Evolutionary conservation across 2,329 filamentous ascomycete species (phyloP).

Genomic region (Claviceps sp.): DNA sequence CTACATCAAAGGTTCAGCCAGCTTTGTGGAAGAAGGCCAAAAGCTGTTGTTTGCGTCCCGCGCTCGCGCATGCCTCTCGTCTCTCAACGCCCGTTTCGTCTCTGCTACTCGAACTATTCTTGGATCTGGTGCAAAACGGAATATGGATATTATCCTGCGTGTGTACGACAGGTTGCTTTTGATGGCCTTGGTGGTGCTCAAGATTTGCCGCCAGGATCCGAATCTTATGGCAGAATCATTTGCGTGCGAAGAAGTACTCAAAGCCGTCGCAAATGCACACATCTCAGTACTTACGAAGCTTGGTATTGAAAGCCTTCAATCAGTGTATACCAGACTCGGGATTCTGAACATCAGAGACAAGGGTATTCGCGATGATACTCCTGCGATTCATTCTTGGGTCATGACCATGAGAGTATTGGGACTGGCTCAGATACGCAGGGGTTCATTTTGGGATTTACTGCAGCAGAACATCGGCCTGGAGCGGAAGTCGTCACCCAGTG

Average conservation of each 20-base stretch:
- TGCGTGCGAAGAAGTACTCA: conserved; percentile 36
- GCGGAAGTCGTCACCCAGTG: conserved; percentile 18
- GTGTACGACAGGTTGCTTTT: conserved; percentile 20
- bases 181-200: conserved; percentile 24
- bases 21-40: conserved; percentile 21
- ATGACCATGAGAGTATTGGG: conserved; percentile 41
- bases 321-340: conserved; percentile 35
- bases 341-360: conserved; percentile 30
- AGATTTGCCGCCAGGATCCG: conserved; percentile 27
- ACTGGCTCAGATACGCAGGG: conserved; percentile 33
- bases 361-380: conserved; percentile 36
- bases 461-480: conserved; percentile 29
- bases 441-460: conserved; percentile 48
- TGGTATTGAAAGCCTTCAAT: conserved; percentile 30
- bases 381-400: conserved; percentile 42
- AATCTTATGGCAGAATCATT: conserved; percentile 23
- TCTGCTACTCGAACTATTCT: conserved; percentile 6
- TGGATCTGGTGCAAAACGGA: neutral
- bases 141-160: conserved; percentile 9
- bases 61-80: conserved; percentile 27
- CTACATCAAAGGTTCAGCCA: conserved; percentile 32
- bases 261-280: conserved; percentile 24
- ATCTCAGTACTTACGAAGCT: conserved; percentile 26
- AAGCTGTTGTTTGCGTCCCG: conserved; percentile 30
- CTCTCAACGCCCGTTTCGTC: conserved; percentile 24